Evolutionary conservation across 441 rosid genomes (phyloP).

Genomic region (Adansonia gregorii): DNA sequence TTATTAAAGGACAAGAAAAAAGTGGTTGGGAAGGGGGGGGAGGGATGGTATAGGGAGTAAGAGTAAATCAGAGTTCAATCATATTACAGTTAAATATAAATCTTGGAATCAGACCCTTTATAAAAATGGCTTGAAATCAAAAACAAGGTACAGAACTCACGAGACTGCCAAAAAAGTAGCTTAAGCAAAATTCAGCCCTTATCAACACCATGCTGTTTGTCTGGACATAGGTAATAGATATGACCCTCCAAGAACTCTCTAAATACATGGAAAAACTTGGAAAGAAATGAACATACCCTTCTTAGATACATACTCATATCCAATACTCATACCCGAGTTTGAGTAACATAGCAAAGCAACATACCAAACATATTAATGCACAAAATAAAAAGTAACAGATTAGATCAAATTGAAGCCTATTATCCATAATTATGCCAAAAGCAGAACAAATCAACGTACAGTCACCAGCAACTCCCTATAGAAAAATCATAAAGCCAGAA

Average conservation of each 20-base stretch:
- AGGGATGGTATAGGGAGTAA: neutral
- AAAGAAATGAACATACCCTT: too few relatives aligned
- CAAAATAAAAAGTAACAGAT: neutral
- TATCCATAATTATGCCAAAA: neutral
- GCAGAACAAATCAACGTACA: constrained; percentile 4
- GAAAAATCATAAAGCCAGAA: neutral
- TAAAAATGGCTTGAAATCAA: neutral
- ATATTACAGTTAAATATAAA: neutral
- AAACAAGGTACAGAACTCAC: constrained; percentile 12
- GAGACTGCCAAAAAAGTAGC: neutral
- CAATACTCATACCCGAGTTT: too few relatives aligned
- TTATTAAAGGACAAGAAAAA: neutral
- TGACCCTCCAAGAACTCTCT: too few relatives aligned
- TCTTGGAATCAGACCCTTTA: constrained; percentile 5
- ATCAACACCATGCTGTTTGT: too few relatives aligned
- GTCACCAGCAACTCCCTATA: neutral
- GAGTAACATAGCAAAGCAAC: neutral
- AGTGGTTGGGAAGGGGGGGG: neutral
- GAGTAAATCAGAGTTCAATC: neutral
- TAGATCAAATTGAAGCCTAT: neutral
- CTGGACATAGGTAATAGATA: too few relatives aligned
- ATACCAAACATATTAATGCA: neutral
- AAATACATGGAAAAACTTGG: too few relatives aligned
- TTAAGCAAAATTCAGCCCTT: constrained; percentile 4
- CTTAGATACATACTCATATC: too few relatives aligned